Percentiles rank a stretch among this genome's conserved stretches.
These are phyloP conservation scores for Acacia confusa DNA, from an alignment of 306 rosid species.

Conservation along the genomic window DNA sequence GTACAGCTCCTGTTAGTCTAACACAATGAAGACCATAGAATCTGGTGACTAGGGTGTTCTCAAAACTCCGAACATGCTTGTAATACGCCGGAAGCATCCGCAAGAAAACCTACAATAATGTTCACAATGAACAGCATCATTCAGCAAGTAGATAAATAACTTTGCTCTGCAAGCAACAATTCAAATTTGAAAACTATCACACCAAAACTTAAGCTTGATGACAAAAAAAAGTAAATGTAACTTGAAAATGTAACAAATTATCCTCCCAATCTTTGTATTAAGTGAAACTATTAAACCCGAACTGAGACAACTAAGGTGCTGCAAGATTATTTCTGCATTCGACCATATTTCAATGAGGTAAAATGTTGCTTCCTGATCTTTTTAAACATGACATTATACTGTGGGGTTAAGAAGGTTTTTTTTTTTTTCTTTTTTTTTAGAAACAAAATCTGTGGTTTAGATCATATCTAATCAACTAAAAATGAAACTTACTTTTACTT, in stretches of 20 bases:
- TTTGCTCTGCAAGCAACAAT: slow-evolving; percentile 3
- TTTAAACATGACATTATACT: background rate
- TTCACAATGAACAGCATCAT: slow-evolving; percentile 26
- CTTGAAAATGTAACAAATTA: background rate
- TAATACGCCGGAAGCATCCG: slow-evolving; percentile 97
- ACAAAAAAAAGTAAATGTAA: background rate
- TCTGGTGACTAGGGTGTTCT: slow-evolving; percentile 86
- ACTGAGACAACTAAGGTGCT: background rate
- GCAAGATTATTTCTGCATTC: background rate
- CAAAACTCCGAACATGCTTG: slow-evolving; percentile 80
- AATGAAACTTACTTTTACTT: slow-evolving; percentile 76
- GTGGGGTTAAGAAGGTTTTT: background rate
- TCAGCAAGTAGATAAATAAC: background rate
- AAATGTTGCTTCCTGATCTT: background rate
- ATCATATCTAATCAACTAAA: background rate
- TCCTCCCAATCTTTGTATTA: background rate
- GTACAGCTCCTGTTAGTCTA: slow-evolving; percentile 66
- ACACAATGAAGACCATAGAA: slow-evolving; percentile 94
- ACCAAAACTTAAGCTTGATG: background rate
- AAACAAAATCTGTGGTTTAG: background rate
- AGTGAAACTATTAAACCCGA: background rate
- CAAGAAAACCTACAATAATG: slow-evolving; percentile 66
- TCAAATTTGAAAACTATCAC: slow-evolving; percentile 8
- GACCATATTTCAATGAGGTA: background rate
- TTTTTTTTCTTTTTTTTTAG: no score